phyloP scores from a whole-genome alignment of 441 rosid genomes.

The Euphorbia schlechtendalii region DNA sequence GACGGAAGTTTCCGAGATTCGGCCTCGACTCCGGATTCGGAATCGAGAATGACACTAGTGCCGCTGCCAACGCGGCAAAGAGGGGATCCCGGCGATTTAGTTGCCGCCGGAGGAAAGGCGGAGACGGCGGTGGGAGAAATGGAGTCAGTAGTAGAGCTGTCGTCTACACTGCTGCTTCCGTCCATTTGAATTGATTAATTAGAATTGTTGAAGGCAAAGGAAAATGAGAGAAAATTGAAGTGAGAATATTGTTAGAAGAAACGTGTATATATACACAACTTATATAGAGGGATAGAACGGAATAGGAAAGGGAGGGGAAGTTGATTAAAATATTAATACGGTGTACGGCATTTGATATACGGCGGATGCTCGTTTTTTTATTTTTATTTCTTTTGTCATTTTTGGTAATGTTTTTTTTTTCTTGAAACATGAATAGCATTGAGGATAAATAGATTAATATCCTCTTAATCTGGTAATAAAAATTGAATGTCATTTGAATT shows the following conservation, averaged over 20 bases:
- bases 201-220: not conserved
- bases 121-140: constrained; percentile 13
- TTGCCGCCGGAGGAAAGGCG: constrained; percentile 4
- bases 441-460: too few relatives aligned
- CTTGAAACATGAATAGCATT: too few relatives aligned
- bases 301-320: not conserved
- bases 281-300: constrained; percentile 4
- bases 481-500: too few relatives aligned
- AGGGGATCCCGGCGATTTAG: constrained; percentile 32
- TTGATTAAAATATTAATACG: not conserved
- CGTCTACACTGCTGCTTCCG: constrained; percentile 60
- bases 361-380: too few relatives aligned
- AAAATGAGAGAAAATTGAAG: constrained; percentile 4
- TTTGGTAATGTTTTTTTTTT: too few relatives aligned
- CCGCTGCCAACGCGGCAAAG: constrained; percentile 67
- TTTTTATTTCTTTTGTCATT: too few relatives aligned
- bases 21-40: constrained; percentile 66
- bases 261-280: constrained; percentile 18
- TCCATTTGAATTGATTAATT: constrained; percentile 35
- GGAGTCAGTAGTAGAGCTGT: constrained; percentile 42
- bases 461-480: too few relatives aligned
- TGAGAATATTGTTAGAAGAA: not conserved
- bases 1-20: constrained; percentile 92
- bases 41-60: constrained; percentile 55
- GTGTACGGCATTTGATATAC: too few relatives aligned